Evolutionary conservation across 768 basidiomycete genomes (phyloP), one percentile per base, ranked within the genome.

Genomic region (Leccinum longicurvipes): DNA sequence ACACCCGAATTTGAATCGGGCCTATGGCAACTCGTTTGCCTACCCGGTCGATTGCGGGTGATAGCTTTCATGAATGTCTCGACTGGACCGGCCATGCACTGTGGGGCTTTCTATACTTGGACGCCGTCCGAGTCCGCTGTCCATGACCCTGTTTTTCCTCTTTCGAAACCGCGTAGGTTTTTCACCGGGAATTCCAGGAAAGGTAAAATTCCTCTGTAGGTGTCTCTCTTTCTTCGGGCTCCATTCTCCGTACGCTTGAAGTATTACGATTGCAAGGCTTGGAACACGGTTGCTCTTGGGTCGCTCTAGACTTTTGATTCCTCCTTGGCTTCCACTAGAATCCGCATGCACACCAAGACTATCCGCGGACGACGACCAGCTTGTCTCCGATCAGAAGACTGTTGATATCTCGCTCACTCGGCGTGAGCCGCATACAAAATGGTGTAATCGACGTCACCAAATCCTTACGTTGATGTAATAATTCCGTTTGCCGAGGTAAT

Each of bases 291-390:
- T 48, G 12, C 34, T 51, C 47, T 32, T 50, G 41, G 45, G 25
- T 42, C 23, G 29, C 42, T 48, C 54, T 52, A 36, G 63, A 57
- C 49, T 25, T 39, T 54, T 31, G 17, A 17, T 29, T 34, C 27
- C 12, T 32, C 53, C 63, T 61, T 62, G 60, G 53, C 60, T n/a
- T n/a, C 36, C 31, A 23, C 47, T 52, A 42, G 29, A 29, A 31
- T 23, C 12, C 14, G 32, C 27, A 29, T 44, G 14, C 41, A 19
- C 45, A 21, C 24, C 44, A 11, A 51, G 6, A 4, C 32, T 24
- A 42, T 62, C 63, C 56, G 56, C 60, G 53, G 62, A 51, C 6
- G 29, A 50, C 34, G 23, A 25, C 10, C 6, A 24, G 45, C 24
- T 12, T 36, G 17, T n/a, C 17, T 36, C 34, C n/a, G 14, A 8